phyloP scores from a whole-genome alignment of 106 monocot species.

The Apostasia ramifera region DNA sequence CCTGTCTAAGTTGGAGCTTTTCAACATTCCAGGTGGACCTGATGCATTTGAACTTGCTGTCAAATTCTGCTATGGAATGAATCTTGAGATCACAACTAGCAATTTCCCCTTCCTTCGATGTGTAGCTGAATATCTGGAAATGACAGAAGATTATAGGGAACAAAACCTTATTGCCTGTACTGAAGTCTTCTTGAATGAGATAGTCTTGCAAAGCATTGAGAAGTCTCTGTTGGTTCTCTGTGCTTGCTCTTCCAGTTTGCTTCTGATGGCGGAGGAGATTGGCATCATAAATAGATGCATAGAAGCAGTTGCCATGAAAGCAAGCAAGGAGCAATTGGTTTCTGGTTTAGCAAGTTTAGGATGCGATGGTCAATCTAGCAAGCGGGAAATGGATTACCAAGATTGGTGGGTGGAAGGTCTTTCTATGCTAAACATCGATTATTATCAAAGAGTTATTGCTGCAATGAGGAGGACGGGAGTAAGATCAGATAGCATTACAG shows the following conservation, averaged over 20 bases:
- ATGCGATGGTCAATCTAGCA: conserved; percentile 35
- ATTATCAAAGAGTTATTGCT: conserved; percentile 57
- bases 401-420: conserved; percentile 93
- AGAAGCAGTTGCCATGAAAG: conserved; percentile 65
- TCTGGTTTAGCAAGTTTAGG: conserved; percentile 70
- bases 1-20: conserved; percentile 58
- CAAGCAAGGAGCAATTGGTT: conserved; percentile 76
- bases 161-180: conserved; percentile 63
- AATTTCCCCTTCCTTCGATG: conserved; percentile 67
- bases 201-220: conserved; percentile 73
- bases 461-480: conserved; percentile 82
- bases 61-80: conserved; percentile 77
- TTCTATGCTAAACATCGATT: conserved; percentile 48
- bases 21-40: conserved; percentile 63
- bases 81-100: conserved; percentile 51
- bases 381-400: conserved; percentile 37
- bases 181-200: conserved; percentile 62
- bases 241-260: conserved; percentile 45
- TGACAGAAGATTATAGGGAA: conserved; percentile 77
- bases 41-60: conserved; percentile 65
- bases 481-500: conserved; percentile 61
- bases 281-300: conserved; percentile 60
- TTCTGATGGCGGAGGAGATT: conserved; percentile 56
- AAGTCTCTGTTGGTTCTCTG: conserved; percentile 69
- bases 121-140: conserved; percentile 79